Evolutionary conservation across 2,329 filamentous ascomycete species (phyloP).

Genomic region (Mariannaea sp.): DNA sequence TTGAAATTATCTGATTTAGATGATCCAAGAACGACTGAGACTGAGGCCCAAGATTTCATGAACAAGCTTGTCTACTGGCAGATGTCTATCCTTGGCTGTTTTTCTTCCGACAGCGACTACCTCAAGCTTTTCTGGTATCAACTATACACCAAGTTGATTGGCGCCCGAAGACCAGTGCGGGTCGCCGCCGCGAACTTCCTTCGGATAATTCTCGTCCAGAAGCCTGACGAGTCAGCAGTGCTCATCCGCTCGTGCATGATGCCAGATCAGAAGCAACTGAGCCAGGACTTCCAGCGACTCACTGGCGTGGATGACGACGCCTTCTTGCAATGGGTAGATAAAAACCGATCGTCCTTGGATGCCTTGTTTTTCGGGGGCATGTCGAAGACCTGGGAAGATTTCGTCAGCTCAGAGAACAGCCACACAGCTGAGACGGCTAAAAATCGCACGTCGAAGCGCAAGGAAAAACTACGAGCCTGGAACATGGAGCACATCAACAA

Average conservation of each 20-base stretch:
- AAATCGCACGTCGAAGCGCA: conserved; percentile 71
- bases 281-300: conserved; percentile 78
- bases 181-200: conserved; percentile 81
- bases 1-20: conserved; percentile 85
- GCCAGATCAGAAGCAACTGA: conserved; percentile 72
- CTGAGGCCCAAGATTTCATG: conserved; percentile 72
- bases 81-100: conserved; percentile 79
- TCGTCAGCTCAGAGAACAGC: conserved; percentile 80
- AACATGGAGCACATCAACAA: conserved; percentile 68
- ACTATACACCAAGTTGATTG: conserved; percentile 86
- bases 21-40: conserved; percentile 60
- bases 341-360: conserved; percentile 78
- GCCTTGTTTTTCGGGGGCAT: conserved; percentile 80
- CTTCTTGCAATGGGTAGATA: conserved; percentile 87
- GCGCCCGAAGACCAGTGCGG: conserved; percentile 68
- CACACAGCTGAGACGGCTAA: conserved; percentile 77
- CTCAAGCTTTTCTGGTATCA: conserved; percentile 90
- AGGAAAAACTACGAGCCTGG: conserved; percentile 84
- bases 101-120: conserved; percentile 79
- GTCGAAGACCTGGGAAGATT: conserved; percentile 85
- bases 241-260: conserved; percentile 75
- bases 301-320: conserved; percentile 87
- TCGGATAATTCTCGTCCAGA: conserved; percentile 92
- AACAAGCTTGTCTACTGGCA: conserved; percentile 95
- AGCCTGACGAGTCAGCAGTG: conserved; percentile 77